A percentile compares a stretch with the other conserved stretches of the same genome.
These are phyloP conservation scores for Globisporangium ultimum DNA, from an alignment of 352 stramenopile genomes.

Conservation along the genomic window DNA sequence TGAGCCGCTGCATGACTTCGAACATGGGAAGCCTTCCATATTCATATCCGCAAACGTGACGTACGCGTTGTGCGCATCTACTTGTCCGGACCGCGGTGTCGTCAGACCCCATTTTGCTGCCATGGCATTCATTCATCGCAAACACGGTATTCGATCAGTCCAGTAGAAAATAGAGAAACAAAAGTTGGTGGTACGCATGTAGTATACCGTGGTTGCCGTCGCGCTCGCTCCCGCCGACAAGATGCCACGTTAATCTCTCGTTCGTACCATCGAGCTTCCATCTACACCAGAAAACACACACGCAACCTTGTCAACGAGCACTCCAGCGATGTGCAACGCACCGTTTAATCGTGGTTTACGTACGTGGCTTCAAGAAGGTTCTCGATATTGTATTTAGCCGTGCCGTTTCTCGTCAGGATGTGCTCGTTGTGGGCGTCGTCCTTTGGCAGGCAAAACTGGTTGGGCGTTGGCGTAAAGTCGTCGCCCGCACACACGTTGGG, in stretches of 20 bases:
- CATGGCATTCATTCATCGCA: not conserved
- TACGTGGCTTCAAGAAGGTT: slow-evolving; percentile 70
- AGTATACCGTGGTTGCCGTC: slow-evolving; percentile 64
- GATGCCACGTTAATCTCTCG: slow-evolving; percentile 53
- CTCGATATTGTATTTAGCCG: slow-evolving; percentile 67
- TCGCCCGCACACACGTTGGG: slow-evolving; percentile 75
- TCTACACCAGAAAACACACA: slow-evolving; percentile 12
- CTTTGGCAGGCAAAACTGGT: slow-evolving; percentile 57
- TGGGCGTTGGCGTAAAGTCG: slow-evolving; percentile 30
- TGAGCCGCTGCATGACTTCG: slow-evolving; percentile 58
- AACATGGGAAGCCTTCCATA: slow-evolving; percentile 83
- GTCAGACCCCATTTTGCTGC: slow-evolving; percentile 70
- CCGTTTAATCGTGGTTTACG: too few species aligned
- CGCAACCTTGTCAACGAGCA: not conserved
- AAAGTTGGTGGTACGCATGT: not conserved
- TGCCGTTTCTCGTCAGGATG: slow-evolving; percentile 36
- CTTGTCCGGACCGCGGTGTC: slow-evolving; percentile 30
- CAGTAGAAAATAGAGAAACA: too few species aligned
- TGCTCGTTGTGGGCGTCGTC: slow-evolving; percentile 31
- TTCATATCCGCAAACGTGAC: slow-evolving; percentile 79
- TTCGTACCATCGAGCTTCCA: slow-evolving; percentile 26
- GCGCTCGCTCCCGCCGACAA: slow-evolving; percentile 42
- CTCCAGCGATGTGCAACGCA: too few species aligned
- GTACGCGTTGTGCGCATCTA: slow-evolving; percentile 17
- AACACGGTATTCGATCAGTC: too few species aligned